phyloP scores from a whole-genome alignment of 805 yeast species.

The Wickerhamomyces sydowiorum region DNA sequence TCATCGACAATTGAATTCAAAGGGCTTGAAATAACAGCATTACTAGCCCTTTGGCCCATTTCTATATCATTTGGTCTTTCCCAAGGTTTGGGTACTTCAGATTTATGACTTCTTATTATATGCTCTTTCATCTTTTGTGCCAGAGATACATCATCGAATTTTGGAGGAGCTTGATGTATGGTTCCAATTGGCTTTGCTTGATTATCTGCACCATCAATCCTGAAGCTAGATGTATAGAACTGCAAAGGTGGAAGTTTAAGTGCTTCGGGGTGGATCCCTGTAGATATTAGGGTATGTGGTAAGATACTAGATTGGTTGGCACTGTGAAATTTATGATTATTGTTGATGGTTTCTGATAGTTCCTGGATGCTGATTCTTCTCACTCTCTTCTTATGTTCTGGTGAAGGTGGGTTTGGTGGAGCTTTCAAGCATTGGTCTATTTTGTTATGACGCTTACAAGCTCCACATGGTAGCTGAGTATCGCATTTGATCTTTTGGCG shows the following conservation, averaged over 20 bases:
- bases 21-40: background rate
- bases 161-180: no score
- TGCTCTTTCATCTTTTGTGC: background rate
- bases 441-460: slow-evolving; percentile 35
- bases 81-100: background rate
- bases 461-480: slow-evolving; percentile 39
- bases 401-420: slow-evolving; percentile 41
- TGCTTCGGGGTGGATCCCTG: background rate
- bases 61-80: background rate
- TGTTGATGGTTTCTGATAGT: no score
- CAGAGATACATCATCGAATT: background rate
- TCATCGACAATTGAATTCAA: background rate
- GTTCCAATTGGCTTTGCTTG: background rate
- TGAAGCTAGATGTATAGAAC: background rate
- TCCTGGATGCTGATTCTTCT: slow-evolving; percentile 1
- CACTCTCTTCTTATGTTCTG: slow-evolving; percentile 25
- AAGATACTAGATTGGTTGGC: background rate
- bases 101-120: background rate
- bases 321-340: background rate
- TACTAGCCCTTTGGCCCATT: no score
- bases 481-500: slow-evolving; percentile 50
- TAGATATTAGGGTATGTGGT: background rate
- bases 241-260: background rate
- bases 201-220: background rate
- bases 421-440: slow-evolving; percentile 30